These are phyloP conservation scores for Tremella yokohamensis DNA, from an alignment of 768 basidiomycete genomes.

Conservation along the genomic window DNA sequence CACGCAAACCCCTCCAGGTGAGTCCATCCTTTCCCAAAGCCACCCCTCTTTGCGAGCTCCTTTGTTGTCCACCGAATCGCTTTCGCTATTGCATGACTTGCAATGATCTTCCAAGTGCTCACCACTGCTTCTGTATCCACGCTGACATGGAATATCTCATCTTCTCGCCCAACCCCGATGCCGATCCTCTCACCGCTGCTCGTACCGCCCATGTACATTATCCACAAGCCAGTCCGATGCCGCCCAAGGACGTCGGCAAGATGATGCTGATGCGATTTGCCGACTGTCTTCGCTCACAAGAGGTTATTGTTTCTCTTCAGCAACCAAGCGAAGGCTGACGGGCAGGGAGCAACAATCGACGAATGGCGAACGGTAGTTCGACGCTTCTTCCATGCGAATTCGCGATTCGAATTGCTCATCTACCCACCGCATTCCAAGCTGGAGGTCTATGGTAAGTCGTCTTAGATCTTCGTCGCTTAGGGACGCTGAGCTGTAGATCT, in stretches of 20 bases:
- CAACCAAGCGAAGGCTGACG: not conserved
- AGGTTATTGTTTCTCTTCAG: not conserved
- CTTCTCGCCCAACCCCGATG: not conserved
- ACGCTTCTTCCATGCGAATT: not conserved
- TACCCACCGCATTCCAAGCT: not conserved
- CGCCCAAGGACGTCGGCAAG: not conserved
- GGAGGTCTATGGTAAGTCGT: not conserved
- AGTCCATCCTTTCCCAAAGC: too few species aligned
- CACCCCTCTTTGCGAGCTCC: too few species aligned
- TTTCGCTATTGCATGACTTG: too few species aligned
- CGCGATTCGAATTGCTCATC: not conserved
- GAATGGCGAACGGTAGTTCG: not conserved
- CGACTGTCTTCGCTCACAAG: not conserved
- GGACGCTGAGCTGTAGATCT: not conserved
- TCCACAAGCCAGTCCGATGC: not conserved
- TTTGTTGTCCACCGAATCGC: too few species aligned
- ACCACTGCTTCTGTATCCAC: not conserved
- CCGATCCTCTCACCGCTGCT: not conserved
- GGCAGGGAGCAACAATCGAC: not conserved
- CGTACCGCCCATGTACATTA: not conserved
- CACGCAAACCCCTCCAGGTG: too few species aligned
- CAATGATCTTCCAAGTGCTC: too few species aligned
- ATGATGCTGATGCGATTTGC: not conserved
- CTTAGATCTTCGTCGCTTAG: not conserved
- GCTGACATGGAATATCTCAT: constrained; percentile 6